Conservation (phyloP, 306 rosid species). For the Rubus idaeus region DNA sequence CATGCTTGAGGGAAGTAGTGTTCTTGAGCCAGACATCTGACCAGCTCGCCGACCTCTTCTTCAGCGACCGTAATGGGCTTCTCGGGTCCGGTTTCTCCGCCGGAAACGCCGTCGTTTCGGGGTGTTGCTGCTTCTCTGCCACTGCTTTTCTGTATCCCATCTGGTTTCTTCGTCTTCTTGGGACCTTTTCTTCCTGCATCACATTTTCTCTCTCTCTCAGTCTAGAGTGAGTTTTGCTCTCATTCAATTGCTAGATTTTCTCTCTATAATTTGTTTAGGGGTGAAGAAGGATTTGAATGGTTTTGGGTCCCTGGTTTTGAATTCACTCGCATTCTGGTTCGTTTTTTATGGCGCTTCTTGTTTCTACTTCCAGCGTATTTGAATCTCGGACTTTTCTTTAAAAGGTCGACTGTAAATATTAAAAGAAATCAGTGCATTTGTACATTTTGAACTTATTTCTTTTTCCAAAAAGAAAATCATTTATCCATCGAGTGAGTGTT, state of each 20-base stretch:
- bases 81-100: conserved; percentile 39
- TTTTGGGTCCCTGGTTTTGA: conserved; percentile 19
- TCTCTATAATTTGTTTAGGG: neutral
- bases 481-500: neutral
- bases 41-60: conserved; percentile 50
- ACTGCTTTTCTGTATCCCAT: conserved; percentile 19
- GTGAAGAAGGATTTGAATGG: neutral
- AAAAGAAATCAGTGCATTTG: neutral
- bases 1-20: conserved; percentile 46
- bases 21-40: conserved; percentile 67
- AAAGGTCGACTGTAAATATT: neutral
- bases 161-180: neutral
- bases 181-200: neutral
- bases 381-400: neutral
- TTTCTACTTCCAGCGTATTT: neutral
- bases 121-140: conserved; percentile 1
- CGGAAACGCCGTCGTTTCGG: conserved; percentile 46
- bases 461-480: neutral
- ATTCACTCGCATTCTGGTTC: conserved; percentile 1
- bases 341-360: conserved; percentile 13
- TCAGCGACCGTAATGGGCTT: conserved; percentile 22
- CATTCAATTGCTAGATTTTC: neutral
- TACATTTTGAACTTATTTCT: neutral
- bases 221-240: neutral
- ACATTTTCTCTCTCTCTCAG: neutral